Percentiles rank a stretch among this genome's conserved stretches.
phyloP scores from a whole-genome alignment of 371 early-diverging fungal species.

The Lichtheimia hyalospora region DNA sequence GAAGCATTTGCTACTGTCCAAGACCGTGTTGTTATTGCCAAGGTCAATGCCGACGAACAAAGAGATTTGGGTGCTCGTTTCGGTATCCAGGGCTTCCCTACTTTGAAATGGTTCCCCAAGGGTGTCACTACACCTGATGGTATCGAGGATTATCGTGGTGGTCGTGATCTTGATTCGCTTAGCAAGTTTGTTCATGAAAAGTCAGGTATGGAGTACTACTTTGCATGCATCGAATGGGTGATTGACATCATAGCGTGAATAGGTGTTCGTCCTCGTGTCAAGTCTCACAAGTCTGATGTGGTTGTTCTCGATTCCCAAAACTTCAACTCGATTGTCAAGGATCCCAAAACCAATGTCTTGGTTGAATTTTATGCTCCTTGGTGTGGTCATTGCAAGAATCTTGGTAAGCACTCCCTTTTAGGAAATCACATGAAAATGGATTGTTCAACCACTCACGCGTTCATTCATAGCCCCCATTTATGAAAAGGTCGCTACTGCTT shows the following conservation, averaged over 20 bases:
- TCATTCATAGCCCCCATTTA: slow-evolving; percentile 57
- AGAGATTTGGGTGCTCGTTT: slow-evolving; percentile 73
- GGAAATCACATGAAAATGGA: neutral
- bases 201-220: too few relatives aligned
- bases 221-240: too few relatives aligned
- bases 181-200: slow-evolving; percentile 75
- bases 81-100: slow-evolving; percentile 86
- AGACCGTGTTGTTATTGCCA: slow-evolving; percentile 82
- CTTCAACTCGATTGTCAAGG: slow-evolving; percentile 68
- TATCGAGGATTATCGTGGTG: slow-evolving; percentile 80
- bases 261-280: slow-evolving; percentile 58
- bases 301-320: slow-evolving; percentile 60
- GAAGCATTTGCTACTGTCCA: slow-evolving; percentile 69
- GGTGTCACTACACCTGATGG: slow-evolving; percentile 55
- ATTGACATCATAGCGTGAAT: neutral
- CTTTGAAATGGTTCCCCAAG: slow-evolving; percentile 92
- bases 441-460: neutral
- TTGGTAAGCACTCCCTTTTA: slow-evolving; percentile 32
- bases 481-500: slow-evolving; percentile 60
- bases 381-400: slow-evolving; percentile 86
- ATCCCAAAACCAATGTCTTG: slow-evolving; percentile 64
- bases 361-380: slow-evolving; percentile 88
- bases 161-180: slow-evolving; percentile 81
- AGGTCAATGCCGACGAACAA: slow-evolving; percentile 88
- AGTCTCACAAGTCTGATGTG: slow-evolving; percentile 63